Evolutionary conservation across 2,329 filamentous ascomycete species (phyloP).

Genomic region (Seiridium cupressi): DNA sequence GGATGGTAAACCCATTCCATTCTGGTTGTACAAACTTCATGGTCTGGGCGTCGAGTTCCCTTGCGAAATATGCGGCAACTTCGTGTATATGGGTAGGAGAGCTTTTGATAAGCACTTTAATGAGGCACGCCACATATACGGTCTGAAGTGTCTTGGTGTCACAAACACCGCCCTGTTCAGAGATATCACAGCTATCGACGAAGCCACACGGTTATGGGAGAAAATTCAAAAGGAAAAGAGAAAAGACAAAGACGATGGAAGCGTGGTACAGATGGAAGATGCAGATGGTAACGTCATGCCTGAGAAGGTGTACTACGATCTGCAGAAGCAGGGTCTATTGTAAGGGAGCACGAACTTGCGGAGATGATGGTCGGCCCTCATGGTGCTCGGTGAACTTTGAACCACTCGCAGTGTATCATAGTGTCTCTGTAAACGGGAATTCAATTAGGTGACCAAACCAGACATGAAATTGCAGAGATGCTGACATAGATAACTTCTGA

Average conservation of each 20-base stretch:
- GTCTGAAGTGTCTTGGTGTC: conserved; percentile 90
- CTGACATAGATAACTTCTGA: too few species aligned
- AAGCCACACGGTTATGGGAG: conserved; percentile 86
- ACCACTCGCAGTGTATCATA: not conserved
- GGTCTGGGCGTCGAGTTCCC: conserved; percentile 91
- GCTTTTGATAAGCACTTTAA: conserved; percentile 99
- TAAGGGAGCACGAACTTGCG: conserved; percentile 33
- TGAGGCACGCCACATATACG: conserved; percentile 88
- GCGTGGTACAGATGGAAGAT: conserved; percentile 97
- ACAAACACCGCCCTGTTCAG: conserved; percentile 88
- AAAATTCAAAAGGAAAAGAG: conserved; percentile 88
- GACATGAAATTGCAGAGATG: too few species aligned
- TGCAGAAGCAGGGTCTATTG: conserved; percentile 87
- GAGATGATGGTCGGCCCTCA: too few species aligned
- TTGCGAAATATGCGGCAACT: conserved; percentile 97
- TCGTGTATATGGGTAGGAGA: conserved; percentile 95
- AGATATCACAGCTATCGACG: conserved; percentile 89
- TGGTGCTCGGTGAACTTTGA: too few species aligned
- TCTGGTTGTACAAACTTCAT: conserved; percentile 97
- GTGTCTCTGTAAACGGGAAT: not conserved
- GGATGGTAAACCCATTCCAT: conserved; percentile 98
- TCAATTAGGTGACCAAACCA: not conserved
- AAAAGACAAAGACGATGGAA: conserved; percentile 74
- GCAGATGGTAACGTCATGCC: conserved; percentile 98
- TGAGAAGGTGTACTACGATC: conserved; percentile 94